Base-by-base conservation (phyloP, 2,329 filamentous ascomycete genomes). In the Sclerotinia borealis region DNA sequence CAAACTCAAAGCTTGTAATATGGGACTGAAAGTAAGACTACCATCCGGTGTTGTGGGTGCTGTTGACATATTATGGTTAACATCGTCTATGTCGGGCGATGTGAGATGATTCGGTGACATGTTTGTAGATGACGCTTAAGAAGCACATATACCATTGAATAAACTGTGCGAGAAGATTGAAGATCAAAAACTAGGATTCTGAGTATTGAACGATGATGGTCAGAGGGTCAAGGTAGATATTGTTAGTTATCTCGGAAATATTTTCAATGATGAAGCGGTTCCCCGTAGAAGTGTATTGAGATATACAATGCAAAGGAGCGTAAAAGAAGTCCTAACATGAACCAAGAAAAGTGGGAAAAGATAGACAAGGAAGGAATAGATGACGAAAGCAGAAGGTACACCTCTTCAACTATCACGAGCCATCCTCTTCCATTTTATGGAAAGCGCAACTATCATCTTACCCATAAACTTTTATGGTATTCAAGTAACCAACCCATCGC, bases 31-130 rank as follows among this genome's bases (percentile, higher is more conserved):
- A 10, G 76, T 74, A 59, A 76, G 70, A 66, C 76, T 79, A 15
- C 75, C 76, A 65, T 79, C 77, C 13, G 78, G 78, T 4, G 79
- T 79, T 7, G 79, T 80, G 2, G 78, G 78, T 5, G 77, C 76
- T 0, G 79, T 79, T 1, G 79, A 80, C n/a, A 65, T 55, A 48
- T 69, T 69, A 37, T 67, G 61, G 58, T 67, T 41, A 49, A 36
- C 68, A 25, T 77, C 75, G 47, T 77, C 74, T 15, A 72, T 66
- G 52, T 73, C 71, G 22, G 71, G 61, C 0, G 67, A 63, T 4
- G 70, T 68, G 1, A 63, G 61, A 25, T 70, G 63, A 13, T 70
- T 60, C 27, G 63, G 59, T 39, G 66, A 65, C 68, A 72, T 73
- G 2, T 36, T 55, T 17, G 7, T 13, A 19, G 5, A 34, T 36